Percentiles rank a stretch among this genome's conserved stretches.
Evolutionary conservation across 352 stramenopile genomes (phyloP).

Genomic region (Phytophthora chlamydospora): DNA sequence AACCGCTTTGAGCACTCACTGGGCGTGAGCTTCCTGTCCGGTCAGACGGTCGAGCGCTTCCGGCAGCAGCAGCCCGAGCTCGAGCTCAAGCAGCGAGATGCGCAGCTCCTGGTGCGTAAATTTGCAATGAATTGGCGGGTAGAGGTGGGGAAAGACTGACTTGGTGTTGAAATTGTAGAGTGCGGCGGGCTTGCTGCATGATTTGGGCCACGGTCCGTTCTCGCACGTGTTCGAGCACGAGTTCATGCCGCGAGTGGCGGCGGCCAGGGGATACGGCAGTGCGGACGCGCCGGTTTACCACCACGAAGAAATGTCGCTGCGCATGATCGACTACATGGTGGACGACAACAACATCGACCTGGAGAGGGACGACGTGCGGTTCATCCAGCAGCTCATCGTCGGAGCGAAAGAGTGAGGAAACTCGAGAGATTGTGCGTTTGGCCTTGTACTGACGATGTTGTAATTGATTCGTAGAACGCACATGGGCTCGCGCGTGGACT

Average conservation of each 20-base stretch:
- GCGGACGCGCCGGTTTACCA: slow-evolving; percentile 46
- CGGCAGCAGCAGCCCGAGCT: slow-evolving; percentile 88
- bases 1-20: slow-evolving; percentile 97
- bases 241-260: slow-evolving; percentile 79
- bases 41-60: slow-evolving; percentile 88
- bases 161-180: slow-evolving; percentile 39
- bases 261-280: slow-evolving; percentile 36
- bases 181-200: slow-evolving; percentile 81
- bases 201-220: slow-evolving; percentile 95
- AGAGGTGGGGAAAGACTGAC: neutral
- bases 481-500: slow-evolving; percentile 51
- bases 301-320: slow-evolving; percentile 86
- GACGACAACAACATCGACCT: slow-evolving; percentile 85
- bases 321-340: slow-evolving; percentile 82
- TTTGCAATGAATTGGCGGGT: neutral
- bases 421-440: neutral
- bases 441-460: slow-evolving; percentile 8
- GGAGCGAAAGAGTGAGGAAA: slow-evolving; percentile 67
- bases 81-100: slow-evolving; percentile 89
- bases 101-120: slow-evolving; percentile 48
- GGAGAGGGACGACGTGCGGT: slow-evolving; percentile 66
- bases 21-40: slow-evolving; percentile 94
- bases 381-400: slow-evolving; percentile 84
- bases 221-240: slow-evolving; percentile 95
- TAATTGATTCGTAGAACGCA: slow-evolving; percentile 46